Evolutionary conservation across 2,329 filamentous ascomycete species (phyloP), one percentile per base, ranked within the genome.

Genomic region (Epichloe sp.): DNA sequence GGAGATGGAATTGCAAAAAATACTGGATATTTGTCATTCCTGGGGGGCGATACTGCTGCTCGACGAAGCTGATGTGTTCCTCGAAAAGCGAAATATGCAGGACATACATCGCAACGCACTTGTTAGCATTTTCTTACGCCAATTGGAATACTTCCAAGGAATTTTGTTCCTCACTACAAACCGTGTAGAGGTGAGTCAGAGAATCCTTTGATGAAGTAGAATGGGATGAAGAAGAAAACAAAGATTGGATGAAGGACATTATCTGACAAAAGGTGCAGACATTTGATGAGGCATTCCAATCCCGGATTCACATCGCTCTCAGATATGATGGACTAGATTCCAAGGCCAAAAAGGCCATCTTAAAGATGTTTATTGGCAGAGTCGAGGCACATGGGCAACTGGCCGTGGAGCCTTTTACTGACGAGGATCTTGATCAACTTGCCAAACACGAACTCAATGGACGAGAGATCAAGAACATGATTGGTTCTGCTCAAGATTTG

Each of bases 111-210:
- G 88, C 53, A 95, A 95, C 59, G 85, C 85, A 0, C 78, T 93
- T 1, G 89, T 95, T 49, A 87, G 83, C 63, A 88, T 95, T 60
- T 95, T 95, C 72, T 71, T 95, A 2, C 82, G 88, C 0, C 75
- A 91, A 52, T 74, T 95, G 0, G 90, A 96, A 66, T 95, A 95
- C 65, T 95, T 94, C 69, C 86, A 94, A 62, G 89, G 89, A 3
- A 94, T 95, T 49, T 66, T 95, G 4, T 94, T 95, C 71, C 68
- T 95, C 26, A 95, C 89, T 0, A 95, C 89, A 2, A 95, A 95
- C 63, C 80, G 88, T 1, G 87, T 94, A 1, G 79, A 85, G 70
- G 74, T 75, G 62, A 48, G 66, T 64, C 31, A 34, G 8, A 19
- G 17, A 17, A 11, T 46, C 36, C 38, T 14, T 19, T 23, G 19